Conservation (phyloP, 345 rosid genomes). For the Odontarrhena argentea region DNA sequence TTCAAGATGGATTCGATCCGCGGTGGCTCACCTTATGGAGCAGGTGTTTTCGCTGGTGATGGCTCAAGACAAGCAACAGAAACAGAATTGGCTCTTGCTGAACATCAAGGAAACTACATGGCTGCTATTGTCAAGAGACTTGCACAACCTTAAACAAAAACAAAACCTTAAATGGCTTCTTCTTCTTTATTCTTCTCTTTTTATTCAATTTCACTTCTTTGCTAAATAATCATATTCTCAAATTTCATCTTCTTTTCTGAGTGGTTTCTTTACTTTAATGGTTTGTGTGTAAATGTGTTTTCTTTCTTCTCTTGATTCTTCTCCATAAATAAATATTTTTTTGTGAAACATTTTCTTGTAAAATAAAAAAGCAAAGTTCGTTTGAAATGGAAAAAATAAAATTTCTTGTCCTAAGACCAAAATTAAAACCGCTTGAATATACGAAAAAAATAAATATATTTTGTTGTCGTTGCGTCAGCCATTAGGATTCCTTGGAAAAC, state of each 20-base stretch:
- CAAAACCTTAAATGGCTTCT: background rate
- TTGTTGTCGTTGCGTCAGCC: conserved; percentile 31
- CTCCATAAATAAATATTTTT: background rate
- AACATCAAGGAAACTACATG: conserved; percentile 83
- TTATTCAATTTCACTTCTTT: conserved; percentile 20
- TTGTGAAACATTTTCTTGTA: background rate
- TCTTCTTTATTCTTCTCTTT: background rate
- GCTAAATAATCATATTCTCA: conserved; percentile 25
- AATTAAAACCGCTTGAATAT: background rate
- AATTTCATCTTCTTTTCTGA: conserved; percentile 18
- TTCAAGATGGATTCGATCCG: conserved; percentile 72
- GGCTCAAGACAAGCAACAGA: conserved; percentile 75
- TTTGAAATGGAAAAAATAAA: conserved; percentile 1
- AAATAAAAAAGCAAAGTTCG: background rate
- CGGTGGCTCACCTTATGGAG: conserved; percentile 79
- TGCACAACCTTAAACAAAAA: conserved; percentile 31
- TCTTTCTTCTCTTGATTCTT: background rate
- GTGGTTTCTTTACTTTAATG: conserved; percentile 32
- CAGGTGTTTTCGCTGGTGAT: conserved; percentile 73
- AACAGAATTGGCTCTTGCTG: conserved; percentile 67
- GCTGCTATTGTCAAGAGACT: conserved; percentile 68
- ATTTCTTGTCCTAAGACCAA: background rate
- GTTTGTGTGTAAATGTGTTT: conserved; percentile 31
- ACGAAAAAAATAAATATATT: background rate
- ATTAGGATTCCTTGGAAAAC: conserved; percentile 23